Percentiles rank a stretch among this genome's conserved stretches.
phyloP scores from a whole-genome alignment of 495 filamentous ascomycete genomes.

The Penicillium lividum region DNA sequence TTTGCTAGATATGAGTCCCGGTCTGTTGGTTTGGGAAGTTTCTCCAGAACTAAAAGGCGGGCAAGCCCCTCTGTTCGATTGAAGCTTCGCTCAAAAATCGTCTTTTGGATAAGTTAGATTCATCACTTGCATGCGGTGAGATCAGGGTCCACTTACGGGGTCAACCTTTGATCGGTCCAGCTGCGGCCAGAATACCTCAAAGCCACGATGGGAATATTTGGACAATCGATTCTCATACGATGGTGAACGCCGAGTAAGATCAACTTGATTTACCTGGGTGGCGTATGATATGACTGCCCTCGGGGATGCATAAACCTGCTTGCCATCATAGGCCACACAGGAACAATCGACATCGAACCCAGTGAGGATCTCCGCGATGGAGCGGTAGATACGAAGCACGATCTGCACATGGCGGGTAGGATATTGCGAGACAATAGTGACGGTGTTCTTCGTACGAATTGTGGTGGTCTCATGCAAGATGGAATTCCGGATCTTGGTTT shows the following conservation, averaged over 20 bases:
- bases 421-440: constrained; percentile 82
- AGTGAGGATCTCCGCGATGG: constrained; percentile 75
- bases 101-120: constrained; percentile 33
- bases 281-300: constrained; percentile 72
- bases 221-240: constrained; percentile 87
- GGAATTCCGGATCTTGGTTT: constrained; percentile 64
- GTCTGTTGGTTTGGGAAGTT: constrained; percentile 63
- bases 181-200: constrained; percentile 75
- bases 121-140: neutral
- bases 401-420: constrained; percentile 81
- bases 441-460: constrained; percentile 76
- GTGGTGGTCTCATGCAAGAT: constrained; percentile 76
- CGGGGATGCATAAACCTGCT: constrained; percentile 71
- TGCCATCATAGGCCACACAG: constrained; percentile 75
- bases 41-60: constrained; percentile 75
- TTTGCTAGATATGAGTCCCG: constrained; percentile 66
- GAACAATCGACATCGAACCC: constrained; percentile 87
- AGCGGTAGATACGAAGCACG: constrained; percentile 80
- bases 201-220: constrained; percentile 81
- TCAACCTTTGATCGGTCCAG: constrained; percentile 73
- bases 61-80: constrained; percentile 73
- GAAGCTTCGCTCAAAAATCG: constrained; percentile 81
- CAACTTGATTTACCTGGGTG: constrained; percentile 77
- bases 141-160: constrained; percentile 41
- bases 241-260: constrained; percentile 74